Evolutionary conservation across 2,329 filamentous ascomycete species (phyloP).

Genomic region (Exophiala sp.): DNA sequence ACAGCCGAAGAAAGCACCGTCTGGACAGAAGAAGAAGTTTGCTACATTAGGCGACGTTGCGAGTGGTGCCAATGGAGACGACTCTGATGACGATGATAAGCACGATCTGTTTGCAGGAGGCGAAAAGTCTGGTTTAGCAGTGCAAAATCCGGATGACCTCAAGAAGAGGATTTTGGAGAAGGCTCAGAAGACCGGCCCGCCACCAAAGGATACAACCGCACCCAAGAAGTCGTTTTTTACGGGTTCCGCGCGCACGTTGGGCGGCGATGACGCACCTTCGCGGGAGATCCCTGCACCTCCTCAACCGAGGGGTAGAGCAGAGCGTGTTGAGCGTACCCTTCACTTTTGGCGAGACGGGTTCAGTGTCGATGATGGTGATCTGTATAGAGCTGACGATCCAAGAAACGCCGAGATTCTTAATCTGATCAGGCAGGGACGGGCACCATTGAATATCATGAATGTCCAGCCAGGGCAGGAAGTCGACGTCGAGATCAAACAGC

Average conservation of each 20-base stretch:
- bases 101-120: constrained; percentile 59
- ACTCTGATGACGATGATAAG: constrained; percentile 49
- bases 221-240: constrained; percentile 46
- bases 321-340: constrained; percentile 52
- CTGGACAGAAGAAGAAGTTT: constrained; percentile 40
- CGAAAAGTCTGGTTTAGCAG: constrained; percentile 62
- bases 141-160: constrained; percentile 57
- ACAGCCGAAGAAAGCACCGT: constrained; percentile 31
- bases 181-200: constrained; percentile 35
- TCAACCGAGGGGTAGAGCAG: constrained; percentile 37
- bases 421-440: constrained; percentile 58
- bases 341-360: constrained; percentile 63
- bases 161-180: constrained; percentile 48
- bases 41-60: constrained; percentile 45
- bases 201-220: constrained; percentile 19
- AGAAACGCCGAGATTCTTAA: constrained; percentile 56
- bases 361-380: constrained; percentile 59
- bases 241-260: constrained; percentile 58
- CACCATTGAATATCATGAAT: constrained; percentile 58
- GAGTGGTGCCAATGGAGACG: constrained; percentile 37
- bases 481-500: constrained; percentile 59
- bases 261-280: constrained; percentile 58
- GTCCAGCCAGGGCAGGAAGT: constrained; percentile 59
- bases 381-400: constrained; percentile 59
- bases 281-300: constrained; percentile 50